phyloP scores from a whole-genome alignment of 1,284 basidiomycete species.

The Chalciporus piperatoides region DNA sequence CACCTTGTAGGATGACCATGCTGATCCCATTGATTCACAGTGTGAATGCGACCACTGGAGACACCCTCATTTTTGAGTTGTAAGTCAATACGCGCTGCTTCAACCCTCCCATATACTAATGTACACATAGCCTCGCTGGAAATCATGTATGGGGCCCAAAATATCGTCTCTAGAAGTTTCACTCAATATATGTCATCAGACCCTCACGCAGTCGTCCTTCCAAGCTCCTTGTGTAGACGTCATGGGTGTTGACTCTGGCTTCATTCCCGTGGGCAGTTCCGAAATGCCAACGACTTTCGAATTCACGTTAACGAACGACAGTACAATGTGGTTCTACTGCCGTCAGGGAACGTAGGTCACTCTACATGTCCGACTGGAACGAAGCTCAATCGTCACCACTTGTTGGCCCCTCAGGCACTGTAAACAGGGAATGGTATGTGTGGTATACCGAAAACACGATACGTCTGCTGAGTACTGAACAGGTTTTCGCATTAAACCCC shows the following conservation, averaged over 20 bases:
- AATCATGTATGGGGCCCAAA: not conserved
- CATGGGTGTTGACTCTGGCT: conserved; percentile 46
- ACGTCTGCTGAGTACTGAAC: not conserved
- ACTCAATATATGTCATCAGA: conserved; percentile 27
- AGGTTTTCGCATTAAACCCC: conserved; percentile 50
- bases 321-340: conserved; percentile 54
- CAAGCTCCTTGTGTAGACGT: conserved; percentile 39
- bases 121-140: not conserved
- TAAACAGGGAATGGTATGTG: conserved; percentile 35
- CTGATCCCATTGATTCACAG: conserved; percentile 8
- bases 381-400: not conserved
- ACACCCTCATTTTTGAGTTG: conserved; percentile 54
- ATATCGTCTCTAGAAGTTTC: not conserved
- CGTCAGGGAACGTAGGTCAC: conserved; percentile 15
- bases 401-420: not conserved
- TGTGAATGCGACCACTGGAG: conserved; percentile 48
- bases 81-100: conserved; percentile 25
- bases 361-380: not conserved
- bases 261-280: conserved; percentile 33
- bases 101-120: not conserved
- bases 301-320: conserved; percentile 37
- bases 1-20: not conserved
- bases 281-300: conserved; percentile 35
- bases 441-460: conserved; percentile 30
- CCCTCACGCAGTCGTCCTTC: conserved; percentile 60